Base-by-base conservation (phyloP, 768 basidiomycete species). In the Psilocybe azurescens region DNA sequence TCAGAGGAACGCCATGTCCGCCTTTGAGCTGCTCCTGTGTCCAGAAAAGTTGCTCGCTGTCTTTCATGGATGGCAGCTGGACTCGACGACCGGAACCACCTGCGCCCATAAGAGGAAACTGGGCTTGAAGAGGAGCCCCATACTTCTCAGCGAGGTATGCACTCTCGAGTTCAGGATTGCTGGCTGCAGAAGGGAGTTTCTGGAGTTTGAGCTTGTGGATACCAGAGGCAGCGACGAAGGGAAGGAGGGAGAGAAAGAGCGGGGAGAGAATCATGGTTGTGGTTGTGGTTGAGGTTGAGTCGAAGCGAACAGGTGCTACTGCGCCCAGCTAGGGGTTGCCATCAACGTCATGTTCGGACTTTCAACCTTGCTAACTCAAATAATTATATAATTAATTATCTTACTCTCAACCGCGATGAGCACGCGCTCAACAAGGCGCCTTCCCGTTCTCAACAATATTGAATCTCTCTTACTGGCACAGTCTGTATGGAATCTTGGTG, bases 81-180 rank as follows among this genome's bases (percentile, higher is more conserved):
- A 87, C 77, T 29, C 79, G 86, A 67, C 93, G 88, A 57, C 91
- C 93, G 32, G 82, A 75, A 60, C 91, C 91, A 65, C 91, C 90
- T 41, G 87, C 81, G 50, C 93, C 93, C 67, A 90, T 79, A 58
- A 95, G 78, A 56, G 91, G 91, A 54, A 83, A 67, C 70, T 83
- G 81, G 32, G 72, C 75, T 50, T 70, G 68, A 29, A 73, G 70
- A 39, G 77, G 70, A 56, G 80, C 85, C 56, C 93, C 88, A 83
- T 99, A 97, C 83, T 99, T 99, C 83, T 94, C 86, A n/a, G 90
- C 89, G 60, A 99, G 90, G 74, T 93, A 94, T 20, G 90, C 91
- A 49, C 86, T 86, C 78, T 94, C 90, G 52, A 93, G 79, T 28
- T 82, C 73, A 20, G 90, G 87, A 61, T 89, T 88, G 70, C 80